A percentile compares a stretch with the other conserved stretches of the same genome.
phyloP scores from a whole-genome alignment of 495 filamentous ascomycete species.

The Durotheca rogersii region DNA sequence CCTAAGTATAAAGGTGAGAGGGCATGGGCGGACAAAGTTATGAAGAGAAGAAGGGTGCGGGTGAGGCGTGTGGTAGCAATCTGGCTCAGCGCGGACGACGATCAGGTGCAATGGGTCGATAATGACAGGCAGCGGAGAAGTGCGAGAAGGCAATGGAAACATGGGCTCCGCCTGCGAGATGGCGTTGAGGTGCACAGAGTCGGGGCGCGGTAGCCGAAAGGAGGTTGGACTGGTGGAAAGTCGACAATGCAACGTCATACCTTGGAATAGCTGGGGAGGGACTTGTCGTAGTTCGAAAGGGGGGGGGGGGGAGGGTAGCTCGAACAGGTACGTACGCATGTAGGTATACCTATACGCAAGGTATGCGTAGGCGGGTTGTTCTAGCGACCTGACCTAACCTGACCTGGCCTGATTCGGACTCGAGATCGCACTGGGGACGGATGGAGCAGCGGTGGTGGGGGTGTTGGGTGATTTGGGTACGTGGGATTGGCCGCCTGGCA shows the following conservation, averaged over 20 bases:
- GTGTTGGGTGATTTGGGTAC: neutral
- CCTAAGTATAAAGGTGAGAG: too few species aligned
- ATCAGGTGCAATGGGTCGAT: slow-evolving; percentile 16
- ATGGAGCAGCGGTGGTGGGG: neutral
- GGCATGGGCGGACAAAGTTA: neutral
- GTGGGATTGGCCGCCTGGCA: neutral
- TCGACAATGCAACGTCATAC: slow-evolving; percentile 30
- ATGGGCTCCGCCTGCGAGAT: slow-evolving; percentile 9
- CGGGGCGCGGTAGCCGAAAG: slow-evolving; percentile 20
- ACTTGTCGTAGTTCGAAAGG: too few species aligned
- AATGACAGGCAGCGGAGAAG: neutral
- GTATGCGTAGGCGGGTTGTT: neutral
- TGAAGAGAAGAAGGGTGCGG: slow-evolving; percentile 1
- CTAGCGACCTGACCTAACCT: neutral
- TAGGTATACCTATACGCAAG: neutral
- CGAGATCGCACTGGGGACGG: neutral
- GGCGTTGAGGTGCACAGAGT: slow-evolving; percentile 18
- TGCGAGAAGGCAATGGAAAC: slow-evolving; percentile 24
- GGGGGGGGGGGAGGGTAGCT: too few species aligned
- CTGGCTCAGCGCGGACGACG: slow-evolving; percentile 4
- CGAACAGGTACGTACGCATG: neutral
- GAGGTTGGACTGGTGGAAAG: slow-evolving; percentile 22
- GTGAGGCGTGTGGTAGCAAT: slow-evolving; percentile 4
- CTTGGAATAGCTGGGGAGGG: too few species aligned
- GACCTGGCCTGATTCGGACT: neutral